Base-by-base conservation (phyloP, 495 filamentous ascomycete species). In the Geoglossum glabrum region DNA sequence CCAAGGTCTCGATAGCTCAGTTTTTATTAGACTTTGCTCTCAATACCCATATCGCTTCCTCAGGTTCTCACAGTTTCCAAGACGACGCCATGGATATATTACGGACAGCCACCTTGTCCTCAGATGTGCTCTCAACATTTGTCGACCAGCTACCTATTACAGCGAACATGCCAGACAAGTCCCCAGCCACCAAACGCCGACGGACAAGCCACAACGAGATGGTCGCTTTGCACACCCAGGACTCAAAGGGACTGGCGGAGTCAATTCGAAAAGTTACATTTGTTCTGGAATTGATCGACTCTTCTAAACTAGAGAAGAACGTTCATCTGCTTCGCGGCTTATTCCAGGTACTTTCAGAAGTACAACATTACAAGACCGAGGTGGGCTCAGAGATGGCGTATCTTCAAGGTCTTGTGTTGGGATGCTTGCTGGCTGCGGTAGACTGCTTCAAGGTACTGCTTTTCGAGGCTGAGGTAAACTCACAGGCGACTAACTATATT, bases 271-370 rank as follows among this genome's bases (percentile, higher is more conserved):
- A 82, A 65, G 76, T 86, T 56, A 95, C 87, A 2, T 81, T 95
- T 61, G 84, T 95, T n/a, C 72, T 95, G 3, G 87, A 96, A 65
- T 71, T 96, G 13, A 73, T 97, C 13, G 87, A 95, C 61, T 77
- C 74, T 52, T 90, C 87, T 23, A 75, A 76, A 19, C 81, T 85
- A 0, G 80, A 79, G 60, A 72, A 77, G 19, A 82, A 90, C 62
- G 80, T 83, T 0, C 75, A 85, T 62, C 70, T 98, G 34, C 74
- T 93, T 3, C 77, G 77, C 59, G 80, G 78, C 43, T 74, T 96
- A 8, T 98, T 96, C 73, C 79, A 82, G 31, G 73, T 84, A 0
- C 76, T 98, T 40, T 81, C 79, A n/a, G 86, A 93, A 61, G 72
- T 97, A 33, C 86, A 92, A 50, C 81, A 85, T 60, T 84, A 86